Evolutionary conservation across 208 protist genomes (phyloP).

Genomic region (Acanthamoeba triangularis): DNA sequence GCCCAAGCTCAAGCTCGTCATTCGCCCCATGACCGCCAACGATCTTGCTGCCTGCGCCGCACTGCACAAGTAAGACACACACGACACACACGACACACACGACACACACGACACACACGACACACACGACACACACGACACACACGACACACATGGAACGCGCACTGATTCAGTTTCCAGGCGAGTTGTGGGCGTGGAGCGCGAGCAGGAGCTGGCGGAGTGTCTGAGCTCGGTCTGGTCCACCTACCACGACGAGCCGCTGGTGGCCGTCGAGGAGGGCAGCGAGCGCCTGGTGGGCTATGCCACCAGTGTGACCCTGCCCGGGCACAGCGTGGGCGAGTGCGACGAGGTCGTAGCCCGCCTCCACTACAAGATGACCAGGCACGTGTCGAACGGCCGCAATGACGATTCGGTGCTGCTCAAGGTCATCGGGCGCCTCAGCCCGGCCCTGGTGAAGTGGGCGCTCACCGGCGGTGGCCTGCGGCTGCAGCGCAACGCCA

Average conservation of each 20-base stretch:
- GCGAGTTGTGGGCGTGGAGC: conserved; percentile 58
- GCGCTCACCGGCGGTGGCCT: conserved; percentile 24
- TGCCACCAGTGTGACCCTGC: neutral
- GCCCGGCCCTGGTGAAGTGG: conserved; percentile 42
- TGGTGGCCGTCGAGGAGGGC: conserved; percentile 14
- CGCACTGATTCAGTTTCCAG: neutral
- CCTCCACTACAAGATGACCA: conserved; percentile 55
- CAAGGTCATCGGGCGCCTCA: conserved; percentile 40
- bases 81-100: no score
- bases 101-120: no score
- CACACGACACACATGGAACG: no score
- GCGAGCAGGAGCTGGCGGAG: conserved; percentile 4
- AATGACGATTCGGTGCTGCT: conserved; percentile 50
- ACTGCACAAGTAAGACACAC: conserved; percentile 16
- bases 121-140: no score
- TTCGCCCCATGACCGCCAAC: conserved; percentile 32
- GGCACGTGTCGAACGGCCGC: neutral
- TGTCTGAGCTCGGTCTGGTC: conserved; percentile 27
- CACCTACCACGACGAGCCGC: conserved; percentile 35
- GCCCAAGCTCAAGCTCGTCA: conserved; percentile 12
- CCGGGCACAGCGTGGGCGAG: conserved; percentile 62
- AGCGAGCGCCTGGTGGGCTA: conserved; percentile 25
- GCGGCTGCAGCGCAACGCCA: conserved; percentile 6
- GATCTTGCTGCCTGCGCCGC: conserved; percentile 2
- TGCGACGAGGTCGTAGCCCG: conserved; percentile 59